Conservation (phyloP, 176 grass and related monocot species). For the Stipa capillata region DNA sequence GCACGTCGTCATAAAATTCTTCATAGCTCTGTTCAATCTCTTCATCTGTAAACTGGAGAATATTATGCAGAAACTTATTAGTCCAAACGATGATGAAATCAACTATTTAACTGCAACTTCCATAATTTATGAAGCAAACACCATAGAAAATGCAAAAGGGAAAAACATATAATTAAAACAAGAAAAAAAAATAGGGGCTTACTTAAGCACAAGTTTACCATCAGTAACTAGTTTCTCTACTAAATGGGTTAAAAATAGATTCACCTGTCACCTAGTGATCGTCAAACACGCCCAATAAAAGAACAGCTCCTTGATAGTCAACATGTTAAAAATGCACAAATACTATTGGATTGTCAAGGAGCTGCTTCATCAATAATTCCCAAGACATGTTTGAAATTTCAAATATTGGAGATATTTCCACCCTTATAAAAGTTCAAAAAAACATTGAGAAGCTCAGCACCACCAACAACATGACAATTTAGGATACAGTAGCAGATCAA, state of each 20-base stretch:
- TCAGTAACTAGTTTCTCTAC: background rate
- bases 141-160: background rate
- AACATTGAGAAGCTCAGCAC: background rate
- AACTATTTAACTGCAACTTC: background rate
- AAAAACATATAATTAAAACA: background rate
- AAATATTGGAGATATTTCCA: conserved; percentile 9
- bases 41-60: conserved; percentile 86
- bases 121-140: background rate
- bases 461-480: conserved; percentile 19
- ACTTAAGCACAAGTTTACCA: background rate
- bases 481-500: conserved; percentile 68
- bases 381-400: conserved; percentile 12
- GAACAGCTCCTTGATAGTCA: conserved; percentile 37
- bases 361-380: conserved; percentile 23
- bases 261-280: conserved; percentile 61
- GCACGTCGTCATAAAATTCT: conserved; percentile 99
- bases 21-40: conserved; percentile 84
- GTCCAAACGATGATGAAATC: conserved; percentile 11
- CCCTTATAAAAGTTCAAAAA: background rate
- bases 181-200: background rate
- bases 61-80: conserved; percentile 34
- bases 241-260: conserved; percentile 22
- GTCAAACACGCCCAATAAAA: conserved; percentile 28
- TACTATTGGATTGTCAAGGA: conserved; percentile 74
- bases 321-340: conserved; percentile 10